Evolutionary conservation across 179 eudicot species (phyloP).

Genomic region (Carnegiea gigantea): DNA sequence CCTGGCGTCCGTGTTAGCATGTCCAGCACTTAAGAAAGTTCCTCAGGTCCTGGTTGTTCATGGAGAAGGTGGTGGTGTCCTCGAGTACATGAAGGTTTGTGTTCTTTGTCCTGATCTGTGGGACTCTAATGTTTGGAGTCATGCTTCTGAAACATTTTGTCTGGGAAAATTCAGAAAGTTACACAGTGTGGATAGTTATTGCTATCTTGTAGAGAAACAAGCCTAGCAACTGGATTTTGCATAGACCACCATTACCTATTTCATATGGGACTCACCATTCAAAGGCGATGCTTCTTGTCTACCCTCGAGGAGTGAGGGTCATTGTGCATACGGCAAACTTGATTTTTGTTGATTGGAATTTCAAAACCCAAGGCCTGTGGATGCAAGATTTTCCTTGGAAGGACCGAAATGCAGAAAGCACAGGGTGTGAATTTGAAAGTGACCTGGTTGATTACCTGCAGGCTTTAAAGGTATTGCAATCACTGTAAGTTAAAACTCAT

Average conservation of each 20-base stretch:
- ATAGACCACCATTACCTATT: conserved; percentile 90
- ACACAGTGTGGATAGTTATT: conserved; percentile 14
- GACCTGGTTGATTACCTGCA: conserved; percentile 75
- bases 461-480: conserved; percentile 66
- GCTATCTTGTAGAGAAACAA: conserved; percentile 60
- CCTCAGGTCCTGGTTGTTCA: conserved; percentile 88
- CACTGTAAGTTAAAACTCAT: neutral
- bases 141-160: neutral
- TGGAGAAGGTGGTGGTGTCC: conserved; percentile 84
- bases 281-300: conserved; percentile 92
- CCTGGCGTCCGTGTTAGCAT: conserved; percentile 45
- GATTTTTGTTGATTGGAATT: conserved; percentile 92
- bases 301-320: conserved; percentile 87
- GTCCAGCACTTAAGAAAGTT: conserved; percentile 72
- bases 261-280: conserved; percentile 98
- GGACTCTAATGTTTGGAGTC: neutral
- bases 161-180: conserved; percentile 3
- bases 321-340: conserved; percentile 95
- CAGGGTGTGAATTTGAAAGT: conserved; percentile 72
- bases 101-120: neutral
- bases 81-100: conserved; percentile 81
- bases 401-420: conserved; percentile 42
- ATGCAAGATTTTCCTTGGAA: conserved; percentile 99
- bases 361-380: conserved; percentile 96
- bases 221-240: conserved; percentile 79